Evolutionary conservation across 805 yeast genomes (phyloP).

Genomic region (Yamadazyma phyllophila): DNA sequence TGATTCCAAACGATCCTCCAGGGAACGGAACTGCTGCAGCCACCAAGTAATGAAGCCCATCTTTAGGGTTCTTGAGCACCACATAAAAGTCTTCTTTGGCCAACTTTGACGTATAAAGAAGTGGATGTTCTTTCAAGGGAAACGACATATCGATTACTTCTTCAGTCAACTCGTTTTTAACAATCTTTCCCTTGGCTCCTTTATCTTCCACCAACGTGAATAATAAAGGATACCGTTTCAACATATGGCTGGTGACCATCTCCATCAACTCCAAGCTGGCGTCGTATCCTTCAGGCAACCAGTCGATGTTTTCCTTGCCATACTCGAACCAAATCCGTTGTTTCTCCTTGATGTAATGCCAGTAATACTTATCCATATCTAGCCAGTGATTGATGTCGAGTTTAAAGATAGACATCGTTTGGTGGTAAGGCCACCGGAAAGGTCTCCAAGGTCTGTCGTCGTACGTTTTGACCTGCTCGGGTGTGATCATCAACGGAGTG

Average conservation of each 20-base stretch:
- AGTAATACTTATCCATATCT: conserved; percentile 75
- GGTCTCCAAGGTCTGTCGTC: conserved; percentile 83
- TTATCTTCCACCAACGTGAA: conserved; percentile 46
- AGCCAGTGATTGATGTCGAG: conserved; percentile 75
- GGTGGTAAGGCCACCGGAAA: conserved; percentile 77
- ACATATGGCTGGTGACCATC: conserved; percentile 57
- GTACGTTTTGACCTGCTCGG: conserved; percentile 61
- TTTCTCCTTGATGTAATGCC: conserved; percentile 64
- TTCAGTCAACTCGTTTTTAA: conserved; percentile 59
- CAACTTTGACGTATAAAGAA: conserved; percentile 59
- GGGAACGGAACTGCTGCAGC: conserved; percentile 82
- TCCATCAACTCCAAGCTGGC: conserved; percentile 65
- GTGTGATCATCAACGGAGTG: conserved; percentile 60
- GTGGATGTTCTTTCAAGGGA: conserved; percentile 64
- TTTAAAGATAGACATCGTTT: conserved; percentile 72
- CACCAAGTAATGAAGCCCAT: conserved; percentile 57
- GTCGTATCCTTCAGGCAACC: conserved; percentile 63
- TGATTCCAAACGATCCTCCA: conserved; percentile 70
- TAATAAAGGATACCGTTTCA: conserved; percentile 59
- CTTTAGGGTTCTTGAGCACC: conserved; percentile 53
- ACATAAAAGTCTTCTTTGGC: conserved; percentile 76
- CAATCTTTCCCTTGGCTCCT: conserved; percentile 38
- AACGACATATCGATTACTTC: conserved; percentile 58
- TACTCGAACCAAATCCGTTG: conserved; percentile 54
- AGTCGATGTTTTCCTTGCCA: conserved; percentile 61